Evolutionary conservation across 352 stramenopile genomes (phyloP).

Genomic region (Phytophthora sp.): DNA sequence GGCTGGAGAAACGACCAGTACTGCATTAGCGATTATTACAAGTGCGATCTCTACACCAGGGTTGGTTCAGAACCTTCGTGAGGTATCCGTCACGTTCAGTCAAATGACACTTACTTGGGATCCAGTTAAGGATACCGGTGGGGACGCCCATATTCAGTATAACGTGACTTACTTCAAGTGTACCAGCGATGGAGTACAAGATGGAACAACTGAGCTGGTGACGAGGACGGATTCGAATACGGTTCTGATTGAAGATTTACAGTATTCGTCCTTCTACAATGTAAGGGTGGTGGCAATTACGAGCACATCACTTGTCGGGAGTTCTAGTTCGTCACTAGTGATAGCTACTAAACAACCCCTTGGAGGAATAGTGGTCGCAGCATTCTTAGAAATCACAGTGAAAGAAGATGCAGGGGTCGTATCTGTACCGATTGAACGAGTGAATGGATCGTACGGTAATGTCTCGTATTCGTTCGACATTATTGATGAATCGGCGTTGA

Average conservation of each 20-base stretch:
- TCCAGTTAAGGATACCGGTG: conserved; percentile 46
- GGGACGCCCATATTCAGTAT: conserved; percentile 51
- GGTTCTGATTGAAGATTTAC: conserved; percentile 29
- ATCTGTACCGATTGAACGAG: conserved; percentile 42
- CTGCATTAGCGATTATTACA: conserved; percentile 36
- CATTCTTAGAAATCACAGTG: conserved; percentile 22
- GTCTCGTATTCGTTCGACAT: conserved; percentile 46
- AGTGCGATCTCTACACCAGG: conserved; percentile 44
- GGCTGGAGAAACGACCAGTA: conserved; percentile 33
- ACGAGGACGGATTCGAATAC: conserved; percentile 12
- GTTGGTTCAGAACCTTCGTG: conserved; percentile 30
- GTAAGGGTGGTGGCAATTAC: conserved; percentile 42
- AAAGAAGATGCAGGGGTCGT: conserved; percentile 39
- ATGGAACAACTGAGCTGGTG: conserved; percentile 6
- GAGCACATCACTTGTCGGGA: conserved; percentile 40
- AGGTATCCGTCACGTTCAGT: conserved; percentile 40
- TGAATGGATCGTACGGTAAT: conserved; percentile 61
- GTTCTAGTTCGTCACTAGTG: conserved; percentile 18
- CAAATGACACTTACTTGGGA: conserved; percentile 50
- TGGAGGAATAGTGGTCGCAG: conserved; percentile 38
- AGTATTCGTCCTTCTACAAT: conserved; percentile 47
- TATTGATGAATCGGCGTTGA: conserved; percentile 37
- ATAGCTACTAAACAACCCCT: conserved; percentile 47
- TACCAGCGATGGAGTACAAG: conserved; percentile 18
- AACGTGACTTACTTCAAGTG: conserved; percentile 50